A percentile compares a stretch with the other conserved stretches of the same genome.
These are phyloP conservation scores for Penicillium fimorum DNA, from an alignment of 495 filamentous ascomycete genomes.

Conservation along the genomic window DNA sequence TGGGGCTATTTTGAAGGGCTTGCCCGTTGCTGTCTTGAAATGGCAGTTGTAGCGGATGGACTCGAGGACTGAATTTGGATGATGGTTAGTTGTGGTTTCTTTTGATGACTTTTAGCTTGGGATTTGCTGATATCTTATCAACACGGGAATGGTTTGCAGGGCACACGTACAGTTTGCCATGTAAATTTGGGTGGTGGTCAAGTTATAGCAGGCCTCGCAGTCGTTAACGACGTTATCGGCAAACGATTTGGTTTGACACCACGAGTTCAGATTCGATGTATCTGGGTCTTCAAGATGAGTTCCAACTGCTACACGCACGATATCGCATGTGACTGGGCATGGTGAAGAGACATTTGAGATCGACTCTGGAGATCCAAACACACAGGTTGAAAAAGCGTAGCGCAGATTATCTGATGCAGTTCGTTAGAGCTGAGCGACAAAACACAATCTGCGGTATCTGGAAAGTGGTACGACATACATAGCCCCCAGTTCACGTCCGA, in stretches of 20 bases:
- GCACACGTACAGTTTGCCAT: conserved; percentile 50
- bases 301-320: conserved; percentile 36
- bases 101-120: background rate
- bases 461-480: conserved; percentile 43
- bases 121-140: background rate
- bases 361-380: conserved; percentile 41
- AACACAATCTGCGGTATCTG: background rate
- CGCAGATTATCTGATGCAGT: conserved; percentile 48
- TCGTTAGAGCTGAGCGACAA: conserved; percentile 5
- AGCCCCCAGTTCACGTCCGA: conserved; percentile 61
- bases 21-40: conserved; percentile 33
- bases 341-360: conserved; percentile 40
- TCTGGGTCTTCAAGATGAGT: conserved; percentile 31
- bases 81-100: background rate
- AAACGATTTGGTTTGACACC: conserved; percentile 35
- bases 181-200: conserved; percentile 42
- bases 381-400: conserved; percentile 46
- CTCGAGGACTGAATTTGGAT: conserved; percentile 43
- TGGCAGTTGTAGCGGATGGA: conserved; percentile 51
- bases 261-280: conserved; percentile 31
- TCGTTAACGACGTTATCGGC: conserved; percentile 42
- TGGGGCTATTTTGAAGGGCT: conserved; percentile 43
- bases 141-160: conserved; percentile 4
- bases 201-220: conserved; percentile 49
- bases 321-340: conserved; percentile 44